These are phyloP conservation scores for Pseudogymnoascus sp. DNA, from an alignment of 2,329 filamentous ascomycete genomes.

Conservation along the genomic window DNA sequence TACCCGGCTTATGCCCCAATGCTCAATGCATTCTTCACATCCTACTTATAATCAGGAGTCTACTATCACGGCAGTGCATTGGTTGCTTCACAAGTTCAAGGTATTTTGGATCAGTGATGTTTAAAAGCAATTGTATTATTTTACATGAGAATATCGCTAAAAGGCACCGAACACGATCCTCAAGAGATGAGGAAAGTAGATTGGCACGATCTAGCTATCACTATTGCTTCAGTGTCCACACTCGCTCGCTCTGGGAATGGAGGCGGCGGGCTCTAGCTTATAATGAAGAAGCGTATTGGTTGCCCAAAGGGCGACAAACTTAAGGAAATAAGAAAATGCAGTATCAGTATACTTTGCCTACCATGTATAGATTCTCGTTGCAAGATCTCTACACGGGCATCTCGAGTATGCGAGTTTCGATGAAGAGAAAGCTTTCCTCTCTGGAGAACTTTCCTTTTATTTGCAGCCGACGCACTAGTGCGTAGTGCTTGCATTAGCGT, in stretches of 20 bases:
- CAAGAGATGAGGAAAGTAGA: slow-evolving; percentile 6
- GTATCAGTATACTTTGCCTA: background rate
- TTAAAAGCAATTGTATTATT: background rate
- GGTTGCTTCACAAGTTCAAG: background rate
- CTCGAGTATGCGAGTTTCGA: slow-evolving; percentile 4
- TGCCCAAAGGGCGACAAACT: slow-evolving; percentile 2
- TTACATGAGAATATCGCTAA: background rate
- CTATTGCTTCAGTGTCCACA: slow-evolving; percentile 53
- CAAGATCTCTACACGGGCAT: slow-evolving; percentile 6
- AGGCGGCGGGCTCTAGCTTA: slow-evolving; percentile 50
- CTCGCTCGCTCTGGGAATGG: slow-evolving; percentile 42
- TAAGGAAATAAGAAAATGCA: background rate
- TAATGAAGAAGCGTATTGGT: slow-evolving; percentile 16
- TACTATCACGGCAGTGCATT: background rate
- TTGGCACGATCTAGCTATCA: slow-evolving; percentile 28
- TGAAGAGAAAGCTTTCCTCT: slow-evolving; percentile 4
- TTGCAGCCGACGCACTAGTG: slow-evolving; percentile 3
- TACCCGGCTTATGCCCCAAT: slow-evolving; percentile 1
- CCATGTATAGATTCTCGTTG: slow-evolving; percentile 4
- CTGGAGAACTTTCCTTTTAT: background rate
- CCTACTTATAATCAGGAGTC: background rate
- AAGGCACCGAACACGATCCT: slow-evolving; percentile 6
- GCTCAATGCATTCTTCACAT: background rate
- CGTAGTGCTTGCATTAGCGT: slow-evolving; percentile 3
- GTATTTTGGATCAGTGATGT: background rate